A percentile compares a stretch with the other conserved stretches of the same genome.
phyloP scores from a whole-genome alignment of 164 flowering plant genomes.

The Stephania yunnanensis region DNA sequence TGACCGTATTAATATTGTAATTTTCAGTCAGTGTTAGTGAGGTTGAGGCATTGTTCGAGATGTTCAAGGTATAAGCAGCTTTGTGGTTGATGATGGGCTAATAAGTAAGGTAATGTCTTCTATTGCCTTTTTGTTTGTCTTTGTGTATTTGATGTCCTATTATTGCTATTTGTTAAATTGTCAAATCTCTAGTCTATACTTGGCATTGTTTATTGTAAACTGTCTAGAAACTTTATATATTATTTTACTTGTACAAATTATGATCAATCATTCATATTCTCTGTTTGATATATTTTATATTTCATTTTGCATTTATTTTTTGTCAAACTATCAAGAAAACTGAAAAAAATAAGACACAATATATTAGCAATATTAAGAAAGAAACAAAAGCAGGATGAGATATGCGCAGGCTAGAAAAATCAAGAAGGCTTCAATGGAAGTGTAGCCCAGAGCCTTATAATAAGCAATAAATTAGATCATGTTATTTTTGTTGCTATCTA shows the following conservation, averaged over 20 bases:
- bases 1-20: background rate
- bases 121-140: background rate
- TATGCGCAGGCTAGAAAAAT: too few species aligned
- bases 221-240: too few species aligned
- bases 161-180: background rate
- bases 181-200: background rate
- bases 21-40: constrained; percentile 61
- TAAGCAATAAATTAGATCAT: background rate
- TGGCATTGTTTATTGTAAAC: background rate
- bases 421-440: too few species aligned
- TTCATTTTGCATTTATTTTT: too few species aligned
- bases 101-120: constrained; percentile 45
- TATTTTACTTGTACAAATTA: too few species aligned
- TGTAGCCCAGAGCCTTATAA: background rate
- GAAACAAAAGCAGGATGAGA: too few species aligned
- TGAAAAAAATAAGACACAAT: too few species aligned
- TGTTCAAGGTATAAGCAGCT: constrained; percentile 63
- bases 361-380: too few species aligned
- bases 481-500: too few species aligned
- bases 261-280: too few species aligned
- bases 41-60: constrained; percentile 68
- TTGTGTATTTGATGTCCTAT: background rate
- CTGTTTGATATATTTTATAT: too few species aligned
- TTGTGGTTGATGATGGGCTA: constrained; percentile 64
- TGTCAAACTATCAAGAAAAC: too few species aligned